Conservation (phyloP, 768 basidiomycete species). For the Terana coerulea region DNA sequence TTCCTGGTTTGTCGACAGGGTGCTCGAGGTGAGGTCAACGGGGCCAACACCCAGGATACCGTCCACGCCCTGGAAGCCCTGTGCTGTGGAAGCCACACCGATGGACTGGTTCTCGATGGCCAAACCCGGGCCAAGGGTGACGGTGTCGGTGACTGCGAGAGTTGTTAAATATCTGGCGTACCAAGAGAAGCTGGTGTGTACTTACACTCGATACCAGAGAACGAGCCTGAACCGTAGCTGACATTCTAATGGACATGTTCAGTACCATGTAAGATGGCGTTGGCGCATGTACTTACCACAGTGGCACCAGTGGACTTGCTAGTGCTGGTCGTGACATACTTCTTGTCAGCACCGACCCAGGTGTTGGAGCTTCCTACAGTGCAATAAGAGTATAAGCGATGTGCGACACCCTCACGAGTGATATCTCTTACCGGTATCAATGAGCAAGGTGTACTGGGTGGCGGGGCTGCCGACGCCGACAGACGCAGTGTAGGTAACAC, state of each 20-base stretch:
- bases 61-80: slow-evolving; percentile 12
- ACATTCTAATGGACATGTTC: slow-evolving; percentile 35
- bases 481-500: slow-evolving; percentile 49
- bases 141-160: slow-evolving; percentile 41
- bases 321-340: slow-evolving; percentile 43
- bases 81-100: slow-evolving; percentile 40
- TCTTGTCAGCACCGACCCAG: slow-evolving; percentile 51
- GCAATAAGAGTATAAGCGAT: not conserved
- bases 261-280: not conserved
- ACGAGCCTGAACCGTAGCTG: slow-evolving; percentile 50
- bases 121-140: slow-evolving; percentile 37
- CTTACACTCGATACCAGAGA: slow-evolving; percentile 45
- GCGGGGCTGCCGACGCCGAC: slow-evolving; percentile 51
- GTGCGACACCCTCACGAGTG: not conserved
- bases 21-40: slow-evolving; percentile 43
- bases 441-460: slow-evolving; percentile 47
- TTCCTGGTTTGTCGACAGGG: slow-evolving; percentile 34
- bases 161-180: not conserved
- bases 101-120: slow-evolving; percentile 46
- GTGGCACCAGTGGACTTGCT: slow-evolving; percentile 36
- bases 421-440: slow-evolving; percentile 47
- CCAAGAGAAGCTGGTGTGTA: not conserved
- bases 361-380: slow-evolving; percentile 45
- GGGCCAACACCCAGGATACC: slow-evolving; percentile 24
- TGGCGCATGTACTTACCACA: slow-evolving; percentile 24